Evolutionary conservation across 257 asterid species (phyloP).

Genomic region (Echites panduratus): DNA sequence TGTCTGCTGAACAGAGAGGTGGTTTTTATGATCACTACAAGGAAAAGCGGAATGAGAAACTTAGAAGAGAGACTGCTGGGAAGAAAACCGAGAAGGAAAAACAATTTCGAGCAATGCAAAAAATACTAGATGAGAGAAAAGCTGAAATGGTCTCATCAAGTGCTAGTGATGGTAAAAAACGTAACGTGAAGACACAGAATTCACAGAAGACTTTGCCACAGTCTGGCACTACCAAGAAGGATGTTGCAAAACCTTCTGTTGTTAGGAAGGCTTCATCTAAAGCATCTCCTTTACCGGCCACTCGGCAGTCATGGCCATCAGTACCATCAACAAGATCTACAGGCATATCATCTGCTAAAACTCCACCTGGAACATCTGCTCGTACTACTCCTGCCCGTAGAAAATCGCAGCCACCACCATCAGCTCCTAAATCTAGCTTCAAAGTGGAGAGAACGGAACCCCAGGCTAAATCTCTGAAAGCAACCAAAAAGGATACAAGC

Average conservation of each 20-base stretch:
- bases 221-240: conserved; percentile 53
- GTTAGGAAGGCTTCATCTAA: conserved; percentile 52
- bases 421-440: conserved; percentile 41
- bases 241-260: conserved; percentile 39
- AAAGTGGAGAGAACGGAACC: conserved; percentile 46
- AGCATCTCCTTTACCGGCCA: conserved; percentile 60
- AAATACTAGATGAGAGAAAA: conserved; percentile 49
- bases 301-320: conserved; percentile 89
- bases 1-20: conserved; percentile 52
- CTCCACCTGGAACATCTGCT: conserved; percentile 41
- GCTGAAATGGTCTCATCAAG: conserved; percentile 39
- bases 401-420: conserved; percentile 55
- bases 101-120: conserved; percentile 41
- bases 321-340: conserved; percentile 56
- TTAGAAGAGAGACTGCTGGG: conserved; percentile 48
- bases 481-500: conserved; percentile 40
- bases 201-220: conserved; percentile 40
- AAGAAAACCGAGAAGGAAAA: conserved; percentile 57
- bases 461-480: conserved; percentile 40
- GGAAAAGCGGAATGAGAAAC: conserved; percentile 76
- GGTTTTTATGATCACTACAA: conserved; percentile 59
- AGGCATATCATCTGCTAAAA: conserved; percentile 55
- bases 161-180: conserved; percentile 39
- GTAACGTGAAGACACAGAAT: conserved; percentile 50
- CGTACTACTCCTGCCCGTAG: conserved; percentile 47